phyloP scores from a whole-genome alignment of 2,329 filamentous ascomycete species.

The Fusarium avenaceum region DNA sequence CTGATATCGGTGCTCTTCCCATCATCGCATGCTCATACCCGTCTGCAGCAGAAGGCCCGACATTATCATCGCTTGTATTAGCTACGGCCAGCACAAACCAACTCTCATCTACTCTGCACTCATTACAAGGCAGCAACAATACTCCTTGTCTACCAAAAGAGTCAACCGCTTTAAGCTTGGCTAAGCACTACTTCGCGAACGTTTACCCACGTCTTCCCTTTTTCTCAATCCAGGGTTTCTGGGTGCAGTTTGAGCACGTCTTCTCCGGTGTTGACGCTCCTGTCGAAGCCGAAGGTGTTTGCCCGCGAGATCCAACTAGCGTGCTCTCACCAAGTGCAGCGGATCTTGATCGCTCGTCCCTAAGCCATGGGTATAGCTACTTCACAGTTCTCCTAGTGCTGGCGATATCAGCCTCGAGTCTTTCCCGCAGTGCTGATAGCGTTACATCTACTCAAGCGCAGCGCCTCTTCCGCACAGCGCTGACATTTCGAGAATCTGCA shows the following conservation, averaged over 20 bases:
- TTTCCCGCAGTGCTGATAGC: slow-evolving; percentile 17
- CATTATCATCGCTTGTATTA: slow-evolving; percentile 9
- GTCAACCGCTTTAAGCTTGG: neutral
- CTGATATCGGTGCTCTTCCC: slow-evolving; percentile 13
- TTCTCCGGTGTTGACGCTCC: slow-evolving; percentile 1
- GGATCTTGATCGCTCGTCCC: neutral
- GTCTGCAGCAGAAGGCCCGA: neutral
- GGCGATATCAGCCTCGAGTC: slow-evolving; percentile 14
- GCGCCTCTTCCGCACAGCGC: neutral
- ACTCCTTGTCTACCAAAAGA: slow-evolving; percentile 7
- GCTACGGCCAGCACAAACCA: slow-evolving; percentile 18
- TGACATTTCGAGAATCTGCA: slow-evolving; percentile 3
- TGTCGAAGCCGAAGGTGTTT: fast-evolving
- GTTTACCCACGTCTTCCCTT: slow-evolving; percentile 21
- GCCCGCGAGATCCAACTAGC: neutral
- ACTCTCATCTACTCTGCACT: neutral
- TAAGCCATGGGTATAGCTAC: slow-evolving; percentile 8
- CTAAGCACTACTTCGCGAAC: slow-evolving; percentile 7
- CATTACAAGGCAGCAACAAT: neutral
- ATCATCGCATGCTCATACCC: slow-evolving; percentile 14
- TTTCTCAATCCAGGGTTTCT: slow-evolving; percentile 22
- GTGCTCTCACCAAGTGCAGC: neutral
- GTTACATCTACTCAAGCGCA: slow-evolving; percentile 12
- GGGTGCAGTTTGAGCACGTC: slow-evolving; percentile 23
- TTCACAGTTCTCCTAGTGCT: slow-evolving; percentile 3